Evolutionary conservation across 2,329 filamentous ascomycete genomes (phyloP), one percentile per base, ranked within the genome.

Genomic region (Colletotrichum echinochloae): DNA sequence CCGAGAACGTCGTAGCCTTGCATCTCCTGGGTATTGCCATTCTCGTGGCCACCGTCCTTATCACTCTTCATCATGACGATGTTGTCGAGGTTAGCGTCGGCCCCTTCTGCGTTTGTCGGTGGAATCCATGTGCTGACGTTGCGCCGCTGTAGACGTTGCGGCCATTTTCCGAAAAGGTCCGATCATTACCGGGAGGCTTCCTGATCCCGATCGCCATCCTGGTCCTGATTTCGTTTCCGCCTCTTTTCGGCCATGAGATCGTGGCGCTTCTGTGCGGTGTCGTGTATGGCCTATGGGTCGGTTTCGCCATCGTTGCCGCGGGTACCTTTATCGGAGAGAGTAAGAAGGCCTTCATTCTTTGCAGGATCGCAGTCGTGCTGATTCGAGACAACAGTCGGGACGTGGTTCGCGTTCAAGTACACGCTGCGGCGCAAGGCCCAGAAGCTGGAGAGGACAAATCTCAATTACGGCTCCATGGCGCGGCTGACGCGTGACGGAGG

Each of bases 231-330:
- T 83, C 81, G 3, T 82, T 83, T 62, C 81, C 81, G 5, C 81
- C 81, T 1, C 74, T 83, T 16, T 83, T 83, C 62, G 81, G 81
- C 20, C 81, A 83, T 67, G 81, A 83, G 66, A 75, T 83, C 49
- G 74, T 83, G 52, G 81, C 78, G n/a, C 73, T 83, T 23, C 71
- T 83, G n/a, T 81, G 78, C 60, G 81, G 81, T 73, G 78, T 82
- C 0, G 81, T 83, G 8, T 83, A 80, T 63, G 81, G 81, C 2
- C 72, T 83, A 7, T 82, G 81, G 80, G 74, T 81, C 20, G 81
- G 81, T 5, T 83, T 83, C 56, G 80, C 75, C 5, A 79, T 83
- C 52, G 81, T 82, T 12, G 78, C 81, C 0, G 81, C 79, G 0
- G 81, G 81, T 8, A 83, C 81, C 0, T 83, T 83, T 56, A 64